Evolutionary conservation across 2,329 filamentous ascomycete species (phyloP).

Genomic region (Lecanicillium sp.): DNA sequence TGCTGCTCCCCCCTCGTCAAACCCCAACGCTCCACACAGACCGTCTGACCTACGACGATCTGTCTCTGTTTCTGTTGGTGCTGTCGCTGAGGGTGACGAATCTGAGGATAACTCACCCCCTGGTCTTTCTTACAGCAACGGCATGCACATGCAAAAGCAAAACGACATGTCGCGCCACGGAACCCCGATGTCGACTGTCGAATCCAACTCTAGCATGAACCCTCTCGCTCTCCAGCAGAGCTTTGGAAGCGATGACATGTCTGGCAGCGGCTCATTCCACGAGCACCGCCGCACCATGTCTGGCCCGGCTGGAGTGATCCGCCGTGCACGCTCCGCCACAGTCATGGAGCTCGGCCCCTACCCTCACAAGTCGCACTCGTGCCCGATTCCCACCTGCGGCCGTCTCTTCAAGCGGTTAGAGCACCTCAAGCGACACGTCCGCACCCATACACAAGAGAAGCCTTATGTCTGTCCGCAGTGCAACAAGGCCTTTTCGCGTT

Average conservation of each 20-base stretch:
- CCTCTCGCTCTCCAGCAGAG: constrained; percentile 66
- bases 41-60: constrained; percentile 89
- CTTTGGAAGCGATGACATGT: constrained; percentile 34
- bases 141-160: constrained; percentile 68
- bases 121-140: constrained; percentile 65
- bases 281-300: constrained; percentile 62
- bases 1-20: constrained; percentile 58
- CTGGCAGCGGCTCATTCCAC: constrained; percentile 12
- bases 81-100: constrained; percentile 74
- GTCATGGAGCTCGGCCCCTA: constrained; percentile 96
- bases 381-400: constrained; percentile 96
- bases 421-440: constrained; percentile 96
- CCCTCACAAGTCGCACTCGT: constrained; percentile 96
- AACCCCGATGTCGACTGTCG: constrained; percentile 80
- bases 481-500: constrained; percentile 97
- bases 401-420: constrained; percentile 98
- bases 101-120: constrained; percentile 72
- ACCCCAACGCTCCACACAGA: constrained; percentile 57
- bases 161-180: constrained; percentile 81
- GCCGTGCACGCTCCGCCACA: constrained; percentile 87
- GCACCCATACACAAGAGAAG: constrained; percentile 98
- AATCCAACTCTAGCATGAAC: constrained; percentile 74
- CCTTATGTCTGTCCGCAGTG: constrained; percentile 96
- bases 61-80: constrained; percentile 79
- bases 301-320: constrained; percentile 69